These are phyloP conservation scores for Pseudodiploospora longispora DNA, from an alignment of 2,329 filamentous ascomycete genomes.

Conservation along the genomic window DNA sequence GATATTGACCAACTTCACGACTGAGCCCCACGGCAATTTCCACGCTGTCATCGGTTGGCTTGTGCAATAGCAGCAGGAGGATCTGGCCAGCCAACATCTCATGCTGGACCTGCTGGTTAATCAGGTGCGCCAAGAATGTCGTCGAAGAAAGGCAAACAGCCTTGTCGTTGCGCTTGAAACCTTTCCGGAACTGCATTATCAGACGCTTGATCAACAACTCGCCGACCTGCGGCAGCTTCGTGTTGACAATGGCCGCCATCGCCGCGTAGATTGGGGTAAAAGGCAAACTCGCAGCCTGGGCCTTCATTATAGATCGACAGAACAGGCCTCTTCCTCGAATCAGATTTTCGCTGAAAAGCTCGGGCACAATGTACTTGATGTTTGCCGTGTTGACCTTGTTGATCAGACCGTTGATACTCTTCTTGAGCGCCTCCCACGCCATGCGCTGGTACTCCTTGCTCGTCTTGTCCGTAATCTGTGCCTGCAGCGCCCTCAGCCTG, in stretches of 20 bases:
- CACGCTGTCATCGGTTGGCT: constrained; percentile 93
- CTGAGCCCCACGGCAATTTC: constrained; percentile 95
- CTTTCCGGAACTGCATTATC: constrained; percentile 89
- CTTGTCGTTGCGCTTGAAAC: constrained; percentile 94
- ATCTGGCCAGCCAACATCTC: constrained; percentile 93
- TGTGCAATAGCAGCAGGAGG: constrained; percentile 81
- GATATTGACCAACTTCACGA: constrained; percentile 83
- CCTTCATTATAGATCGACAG: constrained; percentile 96
- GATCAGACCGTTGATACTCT: constrained; percentile 96
- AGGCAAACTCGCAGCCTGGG: constrained; percentile 87
- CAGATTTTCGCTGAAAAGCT: constrained; percentile 91
- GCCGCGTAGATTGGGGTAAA: constrained; percentile 96
- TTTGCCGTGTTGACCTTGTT: constrained; percentile 99
- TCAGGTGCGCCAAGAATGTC: constrained; percentile 89
- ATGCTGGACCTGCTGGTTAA: constrained; percentile 92
- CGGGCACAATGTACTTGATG: constrained; percentile 94
- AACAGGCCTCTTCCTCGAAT: constrained; percentile 86
- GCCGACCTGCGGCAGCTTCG: constrained; percentile 89
- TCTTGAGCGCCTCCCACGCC: constrained; percentile 98
- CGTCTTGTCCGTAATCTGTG: constrained; percentile 92
- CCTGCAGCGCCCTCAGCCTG: constrained; percentile 80
- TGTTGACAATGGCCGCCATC: constrained; percentile 95
- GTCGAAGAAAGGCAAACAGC: constrained; percentile 87
- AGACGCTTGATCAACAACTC: constrained; percentile 81
- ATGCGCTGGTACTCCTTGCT: constrained; percentile 98